A percentile compares a stretch with the other conserved stretches of the same genome.
Evolutionary conservation across 2,329 filamentous ascomycete species (phyloP).

Genomic region (Microdochium paspali): DNA sequence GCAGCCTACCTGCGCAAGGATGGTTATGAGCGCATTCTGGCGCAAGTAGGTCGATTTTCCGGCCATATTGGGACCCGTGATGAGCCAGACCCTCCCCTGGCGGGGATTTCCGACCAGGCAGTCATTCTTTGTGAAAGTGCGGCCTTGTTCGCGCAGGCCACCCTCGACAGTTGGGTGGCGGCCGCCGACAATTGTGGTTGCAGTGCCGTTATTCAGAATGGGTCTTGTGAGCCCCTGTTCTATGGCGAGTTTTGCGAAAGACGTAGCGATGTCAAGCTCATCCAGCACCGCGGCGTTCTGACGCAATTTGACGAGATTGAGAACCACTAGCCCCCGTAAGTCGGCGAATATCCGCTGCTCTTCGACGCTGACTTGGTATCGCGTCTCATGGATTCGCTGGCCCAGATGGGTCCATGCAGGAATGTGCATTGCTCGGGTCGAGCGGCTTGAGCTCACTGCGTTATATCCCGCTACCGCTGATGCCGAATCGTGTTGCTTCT

Average conservation of each 20-base stretch:
- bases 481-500: conserved; percentile 12
- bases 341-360: conserved; percentile 71
- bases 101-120: conserved; percentile 64
- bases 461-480: conserved; percentile 13
- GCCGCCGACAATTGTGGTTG: conserved; percentile 73
- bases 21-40: conserved; percentile 89
- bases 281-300: conserved; percentile 88
- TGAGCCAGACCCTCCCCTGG: conserved; percentile 55
- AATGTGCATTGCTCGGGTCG: conserved; percentile 75
- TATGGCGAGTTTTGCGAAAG: conserved; percentile 69
- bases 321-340: conserved; percentile 67
- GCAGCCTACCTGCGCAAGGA: conserved; percentile 84
- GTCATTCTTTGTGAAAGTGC: conserved; percentile 78
- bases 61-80: conserved; percentile 94
- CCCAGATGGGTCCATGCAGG: conserved; percentile 80
- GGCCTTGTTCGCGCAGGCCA: conserved; percentile 68
- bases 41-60: conserved; percentile 94
- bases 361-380: conserved; percentile 70
- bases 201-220: conserved; percentile 50
- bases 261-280: conserved; percentile 82
- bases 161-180: conserved; percentile 88
- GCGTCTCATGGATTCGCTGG: conserved; percentile 66
- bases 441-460: conserved; percentile 69
- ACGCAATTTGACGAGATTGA: conserved; percentile 75
- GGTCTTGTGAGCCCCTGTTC: conserved; percentile 70